A percentile compares a stretch with the other conserved stretches of the same genome.
Conservation (phyloP, 208 protist species). For the Trypanosoma scelopori region DNA sequence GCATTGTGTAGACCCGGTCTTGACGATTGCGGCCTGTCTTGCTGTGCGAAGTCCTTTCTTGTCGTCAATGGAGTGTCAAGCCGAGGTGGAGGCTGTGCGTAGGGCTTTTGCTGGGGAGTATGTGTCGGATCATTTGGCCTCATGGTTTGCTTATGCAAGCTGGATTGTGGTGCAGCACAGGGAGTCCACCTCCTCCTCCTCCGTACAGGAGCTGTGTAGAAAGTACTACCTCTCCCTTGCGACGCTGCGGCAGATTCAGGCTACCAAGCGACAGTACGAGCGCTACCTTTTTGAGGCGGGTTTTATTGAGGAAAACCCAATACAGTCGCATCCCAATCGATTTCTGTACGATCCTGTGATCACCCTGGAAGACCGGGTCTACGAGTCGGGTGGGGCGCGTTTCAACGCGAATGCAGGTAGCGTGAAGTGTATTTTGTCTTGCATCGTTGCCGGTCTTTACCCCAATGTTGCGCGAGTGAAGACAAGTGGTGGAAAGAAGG, state of each 20-base stretch:
- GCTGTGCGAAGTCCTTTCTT: conserved; percentile 90
- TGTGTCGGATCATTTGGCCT: conserved; percentile 87
- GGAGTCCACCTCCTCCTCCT: conserved; percentile 39
- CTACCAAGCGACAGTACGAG: conserved; percentile 92
- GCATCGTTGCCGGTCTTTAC: conserved; percentile 94
- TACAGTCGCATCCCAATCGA: conserved; percentile 26
- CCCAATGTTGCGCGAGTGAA: conserved; percentile 91
- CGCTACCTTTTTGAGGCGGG: conserved; percentile 89
- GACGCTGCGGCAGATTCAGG: conserved; percentile 85
- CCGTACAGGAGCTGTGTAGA: conserved; percentile 69
- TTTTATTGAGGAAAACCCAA: conserved; percentile 68
- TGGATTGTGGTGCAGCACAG: conserved; percentile 59
- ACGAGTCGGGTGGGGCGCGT: conserved; percentile 75
- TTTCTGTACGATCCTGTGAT: conserved; percentile 69
- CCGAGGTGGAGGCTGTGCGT: conserved; percentile 82
- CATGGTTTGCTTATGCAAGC: conserved; percentile 86
- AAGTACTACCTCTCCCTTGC: conserved; percentile 79
- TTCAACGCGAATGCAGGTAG: conserved; percentile 89
- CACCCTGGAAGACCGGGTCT: conserved; percentile 71
- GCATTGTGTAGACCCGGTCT: conserved; percentile 94
- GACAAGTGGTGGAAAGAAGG: conserved; percentile 18
- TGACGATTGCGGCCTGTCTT: conserved; percentile 95
- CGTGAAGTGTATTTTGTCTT: conserved; percentile 84
- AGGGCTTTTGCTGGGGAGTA: conserved; percentile 65
- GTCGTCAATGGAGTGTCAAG: conserved; percentile 85